These are phyloP conservation scores for Gnomoniopsis sp. DNA, from an alignment of 2,329 filamentous ascomycete species.

Conservation along the genomic window DNA sequence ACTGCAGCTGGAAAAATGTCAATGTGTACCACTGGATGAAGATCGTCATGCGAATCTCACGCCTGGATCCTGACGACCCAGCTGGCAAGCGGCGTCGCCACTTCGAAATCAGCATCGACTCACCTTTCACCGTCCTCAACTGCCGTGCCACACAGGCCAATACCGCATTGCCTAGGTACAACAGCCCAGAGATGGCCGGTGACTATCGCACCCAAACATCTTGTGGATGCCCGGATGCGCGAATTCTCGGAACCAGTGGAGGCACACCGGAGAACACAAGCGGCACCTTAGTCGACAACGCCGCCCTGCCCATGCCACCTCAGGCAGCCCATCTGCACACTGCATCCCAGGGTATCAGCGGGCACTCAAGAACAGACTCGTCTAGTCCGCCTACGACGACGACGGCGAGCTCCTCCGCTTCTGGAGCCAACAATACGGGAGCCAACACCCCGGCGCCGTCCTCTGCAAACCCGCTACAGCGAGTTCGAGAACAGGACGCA, in stretches of 20 bases:
- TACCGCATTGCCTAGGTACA: conserved; percentile 78
- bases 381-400: conserved; percentile 18
- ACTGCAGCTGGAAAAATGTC: conserved; percentile 91
- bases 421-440: conserved; percentile 4
- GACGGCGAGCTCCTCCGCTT: background rate
- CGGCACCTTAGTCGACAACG: conserved; percentile 40
- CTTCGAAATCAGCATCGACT: conserved; percentile 96
- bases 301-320: conserved; percentile 43
- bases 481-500: conserved; percentile 27
- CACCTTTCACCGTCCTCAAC: conserved; percentile 87
- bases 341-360: conserved; percentile 14
- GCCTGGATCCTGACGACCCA: conserved; percentile 74
- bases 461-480: conserved; percentile 30
- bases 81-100: conserved; percentile 71
- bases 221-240: conserved; percentile 53
- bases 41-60: conserved; percentile 91
- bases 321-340: conserved; percentile 53
- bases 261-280: conserved; percentile 57
- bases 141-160: conserved; percentile 92
- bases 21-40: conserved; percentile 97
- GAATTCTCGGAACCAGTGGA: conserved; percentile 51
- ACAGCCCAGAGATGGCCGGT: conserved; percentile 49
- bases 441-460: conserved; percentile 20
- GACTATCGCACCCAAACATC: conserved; percentile 44
- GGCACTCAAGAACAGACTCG: conserved; percentile 6